Conservation (phyloP, 2,329 filamentous ascomycete species). For the Thielaviopsis ethacetica region DNA sequence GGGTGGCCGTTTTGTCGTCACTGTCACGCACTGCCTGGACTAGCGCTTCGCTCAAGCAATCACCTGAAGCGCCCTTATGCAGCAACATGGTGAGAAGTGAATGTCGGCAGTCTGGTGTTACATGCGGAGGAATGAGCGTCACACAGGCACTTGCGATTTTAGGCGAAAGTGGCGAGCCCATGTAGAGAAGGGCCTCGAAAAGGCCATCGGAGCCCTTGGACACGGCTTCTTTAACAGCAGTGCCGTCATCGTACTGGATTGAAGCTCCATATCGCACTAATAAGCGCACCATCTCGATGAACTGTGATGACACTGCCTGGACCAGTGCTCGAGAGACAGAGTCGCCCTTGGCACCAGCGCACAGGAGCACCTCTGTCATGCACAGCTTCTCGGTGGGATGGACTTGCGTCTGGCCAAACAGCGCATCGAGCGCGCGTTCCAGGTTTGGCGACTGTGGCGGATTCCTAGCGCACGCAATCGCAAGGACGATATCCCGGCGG, state of each 20-base stretch:
- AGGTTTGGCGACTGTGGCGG: slow-evolving; percentile 33
- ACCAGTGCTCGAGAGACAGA: slow-evolving; percentile 30
- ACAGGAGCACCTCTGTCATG: slow-evolving; percentile 39
- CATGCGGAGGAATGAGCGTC: slow-evolving; percentile 29
- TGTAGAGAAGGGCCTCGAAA: slow-evolving; percentile 29
- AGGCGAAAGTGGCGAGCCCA: slow-evolving; percentile 27
- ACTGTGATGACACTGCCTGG: slow-evolving; percentile 31
- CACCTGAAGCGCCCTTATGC: slow-evolving; percentile 32
- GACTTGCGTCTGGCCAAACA: slow-evolving; percentile 30
- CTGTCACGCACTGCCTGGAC: slow-evolving; percentile 31
- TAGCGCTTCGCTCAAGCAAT: slow-evolving; percentile 30
- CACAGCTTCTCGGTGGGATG: slow-evolving; percentile 32
- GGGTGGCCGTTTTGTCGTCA: slow-evolving; percentile 29
- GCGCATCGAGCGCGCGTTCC: slow-evolving; percentile 31
- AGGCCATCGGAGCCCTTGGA: slow-evolving; percentile 29
- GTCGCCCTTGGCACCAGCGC: slow-evolving; percentile 39
- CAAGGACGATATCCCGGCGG: slow-evolving; percentile 36
- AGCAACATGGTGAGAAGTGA: slow-evolving; percentile 30
- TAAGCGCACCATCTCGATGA: slow-evolving; percentile 37
- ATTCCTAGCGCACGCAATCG: slow-evolving; percentile 34
- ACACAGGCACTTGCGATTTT: slow-evolving; percentile 34
- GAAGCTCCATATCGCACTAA: slow-evolving; percentile 37
- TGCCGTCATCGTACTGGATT: slow-evolving; percentile 35
- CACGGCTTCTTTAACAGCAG: slow-evolving; percentile 32
- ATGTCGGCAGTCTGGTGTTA: slow-evolving; percentile 28